A percentile compares a stretch with the other conserved stretches of the same genome.
phyloP scores from a whole-genome alignment of 768 basidiomycete species.

The Daedalea quercina region DNA sequence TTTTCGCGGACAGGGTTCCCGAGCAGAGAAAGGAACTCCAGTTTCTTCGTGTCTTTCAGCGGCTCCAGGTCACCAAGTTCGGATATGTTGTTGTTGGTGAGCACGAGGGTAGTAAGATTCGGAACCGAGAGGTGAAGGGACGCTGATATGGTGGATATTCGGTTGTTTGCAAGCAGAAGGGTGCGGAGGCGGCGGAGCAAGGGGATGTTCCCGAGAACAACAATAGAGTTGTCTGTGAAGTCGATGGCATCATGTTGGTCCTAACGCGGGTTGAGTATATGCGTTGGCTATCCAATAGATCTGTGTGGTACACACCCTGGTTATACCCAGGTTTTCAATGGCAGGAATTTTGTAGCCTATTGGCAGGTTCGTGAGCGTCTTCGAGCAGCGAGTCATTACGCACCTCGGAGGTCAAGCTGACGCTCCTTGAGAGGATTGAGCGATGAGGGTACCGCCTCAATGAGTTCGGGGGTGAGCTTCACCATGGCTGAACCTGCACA shows the following conservation, averaged over 20 bases:
- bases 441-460: constrained; percentile 72
- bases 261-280: constrained; percentile 28
- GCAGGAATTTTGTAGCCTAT: constrained; percentile 90
- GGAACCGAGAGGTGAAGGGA: constrained; percentile 80
- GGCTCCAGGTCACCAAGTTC: constrained; percentile 86
- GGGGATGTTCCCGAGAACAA: constrained; percentile 77
- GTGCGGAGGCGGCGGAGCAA: constrained; percentile 79
- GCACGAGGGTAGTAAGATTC: constrained; percentile 75
- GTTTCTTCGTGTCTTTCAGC: constrained; percentile 63
- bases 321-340: constrained; percentile 95
- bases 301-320: constrained; percentile 19
- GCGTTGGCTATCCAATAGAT: not conserved
- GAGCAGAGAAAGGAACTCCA: constrained; percentile 70
- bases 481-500: constrained; percentile 30
- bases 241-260: constrained; percentile 94
- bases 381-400: constrained; percentile 12
- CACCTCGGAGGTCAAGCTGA: constrained; percentile 88
- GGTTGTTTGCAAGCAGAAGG: constrained; percentile 85
- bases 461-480: constrained; percentile 93
- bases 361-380: constrained; percentile 16
- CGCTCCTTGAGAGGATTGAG: constrained; percentile 84
- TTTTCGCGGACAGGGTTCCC: constrained; percentile 85
- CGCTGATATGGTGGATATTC: constrained; percentile 75
- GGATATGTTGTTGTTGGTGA: constrained; percentile 74
- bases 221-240: constrained; percentile 87